phyloP scores from a whole-genome alignment of 116 monocot genomes.

The Cymodocea nodosa region DNA sequence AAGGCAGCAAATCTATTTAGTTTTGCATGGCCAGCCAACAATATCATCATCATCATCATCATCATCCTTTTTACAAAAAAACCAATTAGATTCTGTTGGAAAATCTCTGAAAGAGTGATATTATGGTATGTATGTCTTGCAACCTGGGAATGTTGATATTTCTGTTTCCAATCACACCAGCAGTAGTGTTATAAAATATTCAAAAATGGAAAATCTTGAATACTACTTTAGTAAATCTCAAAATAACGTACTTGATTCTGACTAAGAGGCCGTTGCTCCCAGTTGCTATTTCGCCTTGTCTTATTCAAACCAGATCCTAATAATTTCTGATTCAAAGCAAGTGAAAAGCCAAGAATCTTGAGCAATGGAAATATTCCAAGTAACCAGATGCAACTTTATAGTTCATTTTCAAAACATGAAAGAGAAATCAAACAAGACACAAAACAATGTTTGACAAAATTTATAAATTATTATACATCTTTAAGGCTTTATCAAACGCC shows the following conservation, averaged over 20 bases:
- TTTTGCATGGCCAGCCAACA: too few relatives aligned
- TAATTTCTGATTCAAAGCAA: conserved; percentile 43
- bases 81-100: too few relatives aligned
- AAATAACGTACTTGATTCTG: conserved; percentile 59
- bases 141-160: too few relatives aligned
- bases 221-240: neutral
- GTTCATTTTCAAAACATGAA: conserved; percentile 1
- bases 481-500: too few relatives aligned
- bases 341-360: neutral
- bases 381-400: neutral
- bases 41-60: too few relatives aligned
- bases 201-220: neutral
- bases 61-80: too few relatives aligned
- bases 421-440: neutral
- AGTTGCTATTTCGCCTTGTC: conserved; percentile 90
- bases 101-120: too few relatives aligned
- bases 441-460: too few relatives aligned
- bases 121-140: too few relatives aligned
- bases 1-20: too few relatives aligned
- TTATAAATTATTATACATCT: too few relatives aligned
- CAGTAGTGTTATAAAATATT: neutral
- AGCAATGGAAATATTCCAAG: neutral
- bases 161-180: too few relatives aligned
- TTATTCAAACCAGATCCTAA: conserved; percentile 94
- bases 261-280: conserved; percentile 86